These are phyloP conservation scores for Fonsecaea pedrosoi DNA, from an alignment of 2,329 filamentous ascomycete genomes.

Conservation along the genomic window DNA sequence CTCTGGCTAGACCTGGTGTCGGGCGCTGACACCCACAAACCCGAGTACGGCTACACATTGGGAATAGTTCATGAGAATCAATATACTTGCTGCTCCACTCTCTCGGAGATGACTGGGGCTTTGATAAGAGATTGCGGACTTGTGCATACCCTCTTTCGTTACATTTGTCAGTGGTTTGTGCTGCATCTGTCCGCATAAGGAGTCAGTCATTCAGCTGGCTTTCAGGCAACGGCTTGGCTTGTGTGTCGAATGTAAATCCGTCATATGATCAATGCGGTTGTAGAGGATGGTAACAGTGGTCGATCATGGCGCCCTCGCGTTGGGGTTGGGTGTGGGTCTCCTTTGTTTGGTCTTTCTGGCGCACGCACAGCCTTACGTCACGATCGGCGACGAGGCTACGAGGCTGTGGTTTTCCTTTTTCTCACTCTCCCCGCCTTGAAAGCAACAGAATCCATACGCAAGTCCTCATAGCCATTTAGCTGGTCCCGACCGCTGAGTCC, in stretches of 20 bases:
- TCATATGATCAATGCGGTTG: no score
- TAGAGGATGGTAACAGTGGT: background rate
- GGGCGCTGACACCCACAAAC: background rate
- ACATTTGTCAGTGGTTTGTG: no score
- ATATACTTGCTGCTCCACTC: background rate
- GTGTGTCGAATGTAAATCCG: no score
- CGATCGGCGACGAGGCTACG: background rate
- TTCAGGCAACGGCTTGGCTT: no score
- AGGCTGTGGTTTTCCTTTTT: background rate
- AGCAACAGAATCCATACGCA: background rate
- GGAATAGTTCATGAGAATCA: background rate
- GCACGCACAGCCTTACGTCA: background rate
- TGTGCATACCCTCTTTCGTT: background rate
- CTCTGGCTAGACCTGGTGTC: background rate
- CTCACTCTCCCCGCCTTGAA: background rate
- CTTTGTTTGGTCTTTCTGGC: no score
- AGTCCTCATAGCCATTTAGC: background rate
- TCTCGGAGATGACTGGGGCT: no score
- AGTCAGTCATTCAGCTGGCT: no score
- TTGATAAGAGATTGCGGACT: background rate
- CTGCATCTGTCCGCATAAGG: no score
- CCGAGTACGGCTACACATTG: background rate
- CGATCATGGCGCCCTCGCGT: background rate
- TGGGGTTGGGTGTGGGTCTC: no score
- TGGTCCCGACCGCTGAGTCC: no score